A percentile compares a stretch with the other conserved stretches of the same genome.
Evolutionary conservation across 2,329 filamentous ascomycete species (phyloP).

Genomic region (Verticillium dahliae): DNA sequence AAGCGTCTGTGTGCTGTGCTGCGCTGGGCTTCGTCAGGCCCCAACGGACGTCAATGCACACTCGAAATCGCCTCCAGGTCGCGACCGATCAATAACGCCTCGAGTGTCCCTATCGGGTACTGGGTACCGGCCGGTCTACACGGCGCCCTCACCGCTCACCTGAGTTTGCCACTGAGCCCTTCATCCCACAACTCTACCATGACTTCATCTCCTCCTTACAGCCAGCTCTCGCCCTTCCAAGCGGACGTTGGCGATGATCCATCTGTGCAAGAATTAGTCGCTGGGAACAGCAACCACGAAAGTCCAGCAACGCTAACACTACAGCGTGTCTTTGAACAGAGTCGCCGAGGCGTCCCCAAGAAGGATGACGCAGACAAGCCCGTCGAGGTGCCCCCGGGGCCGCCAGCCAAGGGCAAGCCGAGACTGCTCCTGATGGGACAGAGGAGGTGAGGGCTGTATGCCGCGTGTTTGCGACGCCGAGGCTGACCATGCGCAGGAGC

Average conservation of each 20-base stretch:
- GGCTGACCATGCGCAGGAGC: constrained; percentile 51
- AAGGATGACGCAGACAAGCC: constrained; percentile 40
- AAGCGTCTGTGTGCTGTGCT: too few species aligned
- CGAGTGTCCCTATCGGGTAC: background rate
- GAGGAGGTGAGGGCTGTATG: constrained; percentile 59
- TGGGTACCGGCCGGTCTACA: background rate
- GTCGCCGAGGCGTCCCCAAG: constrained; percentile 42
- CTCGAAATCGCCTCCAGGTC: background rate
- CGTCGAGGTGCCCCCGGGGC: constrained; percentile 35
- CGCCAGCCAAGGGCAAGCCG: constrained; percentile 62
- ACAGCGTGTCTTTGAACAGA: constrained; percentile 57
- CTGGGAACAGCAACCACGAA: constrained; percentile 27
- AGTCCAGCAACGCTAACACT: constrained; percentile 59
- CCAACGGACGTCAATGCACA: background rate
- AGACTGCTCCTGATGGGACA: constrained; percentile 91
- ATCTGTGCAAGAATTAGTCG: constrained; percentile 18
- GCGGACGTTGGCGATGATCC: constrained; percentile 7
- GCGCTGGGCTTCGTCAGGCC: background rate
- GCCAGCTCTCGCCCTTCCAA: constrained; percentile 9
- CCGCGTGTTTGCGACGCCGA: background rate
- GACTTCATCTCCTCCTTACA: constrained; percentile 1
- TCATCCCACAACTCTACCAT: background rate
- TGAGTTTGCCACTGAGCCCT: background rate
- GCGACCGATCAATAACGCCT: background rate
- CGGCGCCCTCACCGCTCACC: background rate